A percentile compares a stretch with the other conserved stretches of the same genome.
Conservation (phyloP, 2,329 filamentous ascomycete species). For the Cryphonectria carpinicola region DNA sequence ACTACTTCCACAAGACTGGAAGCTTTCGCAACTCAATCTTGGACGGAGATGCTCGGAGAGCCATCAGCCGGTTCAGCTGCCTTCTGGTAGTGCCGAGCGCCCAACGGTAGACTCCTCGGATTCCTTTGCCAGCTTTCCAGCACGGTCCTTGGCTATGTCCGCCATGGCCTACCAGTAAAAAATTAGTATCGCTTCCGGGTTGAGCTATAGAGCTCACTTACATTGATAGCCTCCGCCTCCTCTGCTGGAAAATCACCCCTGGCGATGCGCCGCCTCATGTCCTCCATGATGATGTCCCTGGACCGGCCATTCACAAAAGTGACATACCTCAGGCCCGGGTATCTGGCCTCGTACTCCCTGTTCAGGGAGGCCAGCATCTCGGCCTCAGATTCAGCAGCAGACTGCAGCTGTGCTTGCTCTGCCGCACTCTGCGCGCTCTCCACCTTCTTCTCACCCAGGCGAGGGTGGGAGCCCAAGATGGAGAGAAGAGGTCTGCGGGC, state of each 20-base stretch:
- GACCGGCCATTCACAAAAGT: slow-evolving; percentile 87
- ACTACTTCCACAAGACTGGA: background rate
- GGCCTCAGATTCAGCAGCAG: slow-evolving; percentile 58
- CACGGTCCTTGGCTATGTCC: slow-evolving; percentile 83
- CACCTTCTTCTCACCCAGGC: slow-evolving; percentile 79
- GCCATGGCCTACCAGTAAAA: slow-evolving; percentile 73
- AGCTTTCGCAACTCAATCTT: background rate
- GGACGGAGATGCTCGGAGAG: background rate
- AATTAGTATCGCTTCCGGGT: background rate
- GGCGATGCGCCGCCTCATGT: slow-evolving; percentile 77
- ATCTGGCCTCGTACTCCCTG: slow-evolving; percentile 75
- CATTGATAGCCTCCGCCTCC: slow-evolving; percentile 74
- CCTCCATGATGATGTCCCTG: slow-evolving; percentile 74
- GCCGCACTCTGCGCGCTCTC: slow-evolving; percentile 80
- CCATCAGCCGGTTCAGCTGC: slow-evolving; percentile 6
- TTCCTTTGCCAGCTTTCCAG: slow-evolving; percentile 58
- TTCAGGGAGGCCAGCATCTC: slow-evolving; percentile 68
- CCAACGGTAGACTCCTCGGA: slow-evolving; percentile 25
- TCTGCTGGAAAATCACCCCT: slow-evolving; percentile 69
- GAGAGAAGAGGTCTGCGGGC: slow-evolving; percentile 64
- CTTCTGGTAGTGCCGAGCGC: slow-evolving; percentile 21
- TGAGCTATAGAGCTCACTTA: slow-evolving; percentile 44
- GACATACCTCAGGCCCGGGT: slow-evolving; percentile 85
- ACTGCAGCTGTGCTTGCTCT: slow-evolving; percentile 78
- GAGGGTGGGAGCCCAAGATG: slow-evolving; percentile 81